Base-by-base conservation (phyloP, 1,284 basidiomycete species). In the Pseudozyma tsukubaensis region DNA sequence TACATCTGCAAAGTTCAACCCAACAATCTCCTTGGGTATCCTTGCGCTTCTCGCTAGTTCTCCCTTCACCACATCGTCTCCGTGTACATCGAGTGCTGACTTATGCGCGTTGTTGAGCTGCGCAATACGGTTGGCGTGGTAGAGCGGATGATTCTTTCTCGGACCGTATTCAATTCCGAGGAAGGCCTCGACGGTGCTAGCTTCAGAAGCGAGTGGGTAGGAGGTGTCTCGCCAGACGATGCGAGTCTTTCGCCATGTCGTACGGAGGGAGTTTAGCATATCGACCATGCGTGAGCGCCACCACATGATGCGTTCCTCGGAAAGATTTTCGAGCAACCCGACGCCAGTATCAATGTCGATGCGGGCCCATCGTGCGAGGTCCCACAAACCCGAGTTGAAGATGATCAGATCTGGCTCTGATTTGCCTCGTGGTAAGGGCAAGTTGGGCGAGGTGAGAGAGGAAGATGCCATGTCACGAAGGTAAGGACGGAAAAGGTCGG, bases 331-430 rank as follows among this genome's bases (percentile, higher is more conserved):
- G 16, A 74, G 57, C 36, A 84, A 67, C 16, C 72, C 74, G 10
- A 68, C 58, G 21, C 73, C 65, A 6, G 66, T 77, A 5, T 69
- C 75, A 13, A 80, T 67, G 53, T 86, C 85, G 59, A 84, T 73
- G 50, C 78, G 71, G 5, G 85, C 84, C 80, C 83, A 86, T 16
- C 78, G 68, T 0, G 85, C 85, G 42, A 86, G 68, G 55, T 86
- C 85, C 82, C 83, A 86, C 39, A 82, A 64, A 9, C 83, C 82
- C 8, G 80, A 83, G 32, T 82, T 76, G 57, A 86, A 77, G 43
- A 86, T 69, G 68, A 85, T 76, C 44, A 85, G 73, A 62, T 86
- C 85, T 9, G 85, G 85, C 3, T 82, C 82, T 1, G 60, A 51
- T 0, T 66, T 62, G 1, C 70, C 62, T 9, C 83, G 76, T n/a